Evolutionary conservation across 2,329 filamentous ascomycete genomes (phyloP).

Genomic region (Neofusicoccum umdonicola): DNA sequence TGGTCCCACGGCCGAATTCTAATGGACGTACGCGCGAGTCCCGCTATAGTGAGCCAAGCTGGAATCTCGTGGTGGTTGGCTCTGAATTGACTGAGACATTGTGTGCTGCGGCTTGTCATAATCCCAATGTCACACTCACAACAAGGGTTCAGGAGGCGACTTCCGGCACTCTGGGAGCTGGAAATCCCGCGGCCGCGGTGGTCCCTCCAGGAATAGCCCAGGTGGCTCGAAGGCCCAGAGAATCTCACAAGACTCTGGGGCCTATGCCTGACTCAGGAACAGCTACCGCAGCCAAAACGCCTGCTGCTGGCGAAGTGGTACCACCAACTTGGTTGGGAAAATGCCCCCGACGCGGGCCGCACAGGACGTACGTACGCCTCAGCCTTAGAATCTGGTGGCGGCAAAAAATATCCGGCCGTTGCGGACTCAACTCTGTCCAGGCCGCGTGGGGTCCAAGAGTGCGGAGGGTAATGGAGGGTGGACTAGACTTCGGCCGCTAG

Average conservation of each 20-base stretch:
- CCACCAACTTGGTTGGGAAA: constrained; percentile 3
- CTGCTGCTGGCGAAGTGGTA: not conserved
- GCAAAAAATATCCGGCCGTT: not conserved
- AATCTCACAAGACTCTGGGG: not conserved
- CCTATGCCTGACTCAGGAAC: not conserved
- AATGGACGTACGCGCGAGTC: not conserved
- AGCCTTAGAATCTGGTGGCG: not conserved
- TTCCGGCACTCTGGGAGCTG: not conserved
- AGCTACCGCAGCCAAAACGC: not conserved
- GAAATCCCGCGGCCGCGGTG: not conserved
- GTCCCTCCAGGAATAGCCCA: not conserved
- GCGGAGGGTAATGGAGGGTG: not conserved
- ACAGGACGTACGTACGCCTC: not conserved
- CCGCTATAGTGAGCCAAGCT: not conserved
- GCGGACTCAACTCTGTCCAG: not conserved
- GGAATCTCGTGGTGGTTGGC: not conserved
- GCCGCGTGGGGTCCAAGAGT: constrained; percentile 4
- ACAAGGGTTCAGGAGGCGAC: not conserved
- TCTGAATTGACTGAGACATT: not conserved
- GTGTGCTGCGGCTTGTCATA: constrained; percentile 1
- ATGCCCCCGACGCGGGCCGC: not conserved
- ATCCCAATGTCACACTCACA: not conserved
- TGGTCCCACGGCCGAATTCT: not conserved
- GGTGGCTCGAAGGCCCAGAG: not conserved
- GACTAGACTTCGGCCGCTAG: not conserved